A percentile compares a stretch with the other conserved stretches of the same genome.
phyloP scores from a whole-genome alignment of 768 basidiomycete species.

The Podaxis mareebaensis region DNA sequence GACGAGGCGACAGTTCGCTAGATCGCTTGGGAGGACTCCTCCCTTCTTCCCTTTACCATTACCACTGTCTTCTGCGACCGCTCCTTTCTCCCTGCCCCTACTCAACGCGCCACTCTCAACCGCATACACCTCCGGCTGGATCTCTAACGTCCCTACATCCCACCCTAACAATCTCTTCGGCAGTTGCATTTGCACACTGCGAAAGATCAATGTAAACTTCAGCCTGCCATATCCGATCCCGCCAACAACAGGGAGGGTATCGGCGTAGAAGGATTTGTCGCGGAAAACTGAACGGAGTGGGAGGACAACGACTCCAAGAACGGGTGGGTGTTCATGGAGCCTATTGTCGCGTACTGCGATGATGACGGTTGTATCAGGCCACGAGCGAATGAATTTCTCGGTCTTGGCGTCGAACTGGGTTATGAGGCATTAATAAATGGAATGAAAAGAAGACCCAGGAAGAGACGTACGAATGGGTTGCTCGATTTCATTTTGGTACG shows the following conservation, averaged over 20 bases:
- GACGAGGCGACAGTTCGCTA: constrained; percentile 39
- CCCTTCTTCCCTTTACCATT: neutral
- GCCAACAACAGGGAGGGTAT: constrained; percentile 64
- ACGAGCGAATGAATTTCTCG: constrained; percentile 70
- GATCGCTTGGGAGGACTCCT: constrained; percentile 32
- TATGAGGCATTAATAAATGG: too few relatives aligned
- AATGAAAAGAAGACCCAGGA: neutral
- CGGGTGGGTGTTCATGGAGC: constrained; percentile 60
- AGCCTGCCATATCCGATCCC: constrained; percentile 70
- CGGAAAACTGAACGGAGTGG: constrained; percentile 46
- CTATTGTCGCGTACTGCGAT: constrained; percentile 66
- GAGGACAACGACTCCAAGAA: constrained; percentile 71
- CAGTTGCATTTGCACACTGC: constrained; percentile 59
- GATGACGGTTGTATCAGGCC: constrained; percentile 56
- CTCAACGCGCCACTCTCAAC: neutral
- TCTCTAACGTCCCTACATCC: constrained; percentile 69
- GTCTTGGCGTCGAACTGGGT: constrained; percentile 60
- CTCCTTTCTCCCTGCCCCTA: neutral
- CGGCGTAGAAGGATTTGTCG: constrained; percentile 53
- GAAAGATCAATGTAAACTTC: constrained; percentile 66
- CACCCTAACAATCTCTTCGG: constrained; percentile 62
- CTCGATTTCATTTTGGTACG: constrained; percentile 46
- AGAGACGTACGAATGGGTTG: constrained; percentile 42
- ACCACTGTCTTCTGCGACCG: neutral
- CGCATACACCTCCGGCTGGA: constrained; percentile 33